Evolutionary conservation across 1,284 basidiomycete genomes (phyloP), one percentile per base, ranked within the genome.

Genomic region (Athelia sp.): DNA sequence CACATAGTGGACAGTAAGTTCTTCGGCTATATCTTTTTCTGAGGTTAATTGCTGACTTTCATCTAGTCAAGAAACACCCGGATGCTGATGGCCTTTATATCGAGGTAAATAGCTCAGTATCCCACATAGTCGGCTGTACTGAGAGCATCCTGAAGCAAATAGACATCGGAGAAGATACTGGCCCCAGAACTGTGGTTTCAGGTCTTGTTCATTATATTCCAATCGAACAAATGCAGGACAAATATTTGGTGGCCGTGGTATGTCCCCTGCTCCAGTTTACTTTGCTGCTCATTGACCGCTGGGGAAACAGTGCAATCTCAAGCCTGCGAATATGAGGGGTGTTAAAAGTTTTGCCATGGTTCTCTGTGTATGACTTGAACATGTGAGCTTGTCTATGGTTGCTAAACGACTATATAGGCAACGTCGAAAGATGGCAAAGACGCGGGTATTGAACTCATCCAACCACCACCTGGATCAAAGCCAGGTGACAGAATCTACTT

Each of bases 271-370:
- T 40, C 36, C n/a, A n/a, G 15, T n/a, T 9, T 22, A 8, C 38
- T 10, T 24, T 22, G 22, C 19, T 18, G 6, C 34, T 31, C 45
- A 23, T 38, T 15, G 29, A 54, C 22, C 35, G 52, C 29, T 36
- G 26, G 46, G 44, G 48, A 2, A 52, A 9, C 52, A 90, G 86
- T 93, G 93, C 70, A 98, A 98, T 67, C 71, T 98, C 53, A 98
- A 98, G 69, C 95, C 94, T 4, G 95, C 90, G 15, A 88, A 78
- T 57, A 97, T 98, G 94, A 84, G 95, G 50, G 95, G 95, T 3
- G 83, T 98, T 56, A 97, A 96, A 73, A 95, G 92, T 54, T 94
- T 89, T 60, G 95, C 92, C 23, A 98, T 98, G 95, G 88, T 98
- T 29, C 84, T 98, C 55, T 90, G 87, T 60, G 92, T 92, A 67